phyloP scores from a whole-genome alignment of 2,329 filamentous ascomycete species.

The Cordyceps fumosorosea region DNA sequence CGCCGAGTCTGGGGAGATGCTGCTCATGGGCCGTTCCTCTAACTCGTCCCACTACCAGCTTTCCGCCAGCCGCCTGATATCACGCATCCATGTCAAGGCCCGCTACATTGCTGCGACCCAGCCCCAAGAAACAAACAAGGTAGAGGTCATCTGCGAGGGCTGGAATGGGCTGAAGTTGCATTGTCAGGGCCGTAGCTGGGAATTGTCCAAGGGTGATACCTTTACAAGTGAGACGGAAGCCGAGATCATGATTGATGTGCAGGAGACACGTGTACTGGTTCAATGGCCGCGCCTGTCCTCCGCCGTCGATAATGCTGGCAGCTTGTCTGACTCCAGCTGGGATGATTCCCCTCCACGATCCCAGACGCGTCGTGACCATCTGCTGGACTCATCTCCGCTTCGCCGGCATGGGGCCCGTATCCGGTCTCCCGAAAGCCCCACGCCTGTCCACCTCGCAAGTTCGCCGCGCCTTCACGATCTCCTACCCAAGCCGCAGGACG shows the following conservation, averaged over 20 bases:
- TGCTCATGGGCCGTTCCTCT: slow-evolving; percentile 88
- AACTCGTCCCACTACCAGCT: slow-evolving; percentile 95
- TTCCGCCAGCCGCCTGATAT: slow-evolving; percentile 85
- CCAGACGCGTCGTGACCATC: slow-evolving; percentile 23
- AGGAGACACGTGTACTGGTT: slow-evolving; percentile 83
- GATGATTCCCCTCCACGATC: slow-evolving; percentile 52
- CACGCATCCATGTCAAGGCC: slow-evolving; percentile 86
- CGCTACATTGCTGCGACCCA: slow-evolving; percentile 67
- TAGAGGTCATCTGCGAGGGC: slow-evolving; percentile 85
- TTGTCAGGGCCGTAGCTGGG: slow-evolving; percentile 81
- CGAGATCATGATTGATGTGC: slow-evolving; percentile 92
- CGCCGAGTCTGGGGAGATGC: slow-evolving; percentile 69
- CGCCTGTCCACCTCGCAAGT: slow-evolving; percentile 37
- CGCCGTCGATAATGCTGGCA: slow-evolving; percentile 35
- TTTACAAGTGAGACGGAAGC: slow-evolving; percentile 86
- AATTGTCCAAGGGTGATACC: slow-evolving; percentile 78
- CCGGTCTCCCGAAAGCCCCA: slow-evolving; percentile 67
- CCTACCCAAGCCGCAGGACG: slow-evolving; percentile 30
- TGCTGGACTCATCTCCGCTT: slow-evolving; percentile 57
- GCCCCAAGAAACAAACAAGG: slow-evolving; percentile 63
- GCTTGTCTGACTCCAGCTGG: slow-evolving; percentile 63
- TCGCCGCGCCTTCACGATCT: slow-evolving; percentile 41
- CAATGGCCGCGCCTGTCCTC: slow-evolving; percentile 65
- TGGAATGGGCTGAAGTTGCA: slow-evolving; percentile 96
- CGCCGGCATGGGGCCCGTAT: slow-evolving; percentile 48